These are phyloP conservation scores for Bipolaris victoriae DNA, from an alignment of 2,329 filamentous ascomycete species.

Conservation along the genomic window DNA sequence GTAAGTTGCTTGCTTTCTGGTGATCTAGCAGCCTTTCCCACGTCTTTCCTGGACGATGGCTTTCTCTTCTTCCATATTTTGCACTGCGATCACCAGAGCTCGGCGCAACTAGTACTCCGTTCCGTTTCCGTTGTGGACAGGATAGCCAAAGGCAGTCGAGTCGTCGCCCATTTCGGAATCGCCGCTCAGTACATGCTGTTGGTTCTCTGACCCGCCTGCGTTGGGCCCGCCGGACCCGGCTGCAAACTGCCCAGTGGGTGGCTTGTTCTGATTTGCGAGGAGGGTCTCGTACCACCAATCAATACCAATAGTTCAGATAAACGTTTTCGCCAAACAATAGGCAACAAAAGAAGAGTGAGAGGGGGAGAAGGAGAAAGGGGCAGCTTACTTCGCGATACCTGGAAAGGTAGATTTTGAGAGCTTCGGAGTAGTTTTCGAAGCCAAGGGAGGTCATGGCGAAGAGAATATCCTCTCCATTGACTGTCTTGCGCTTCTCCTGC, in stretches of 20 bases:
- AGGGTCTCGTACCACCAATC: slow-evolving; percentile 71
- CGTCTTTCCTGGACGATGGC: slow-evolving; percentile 24
- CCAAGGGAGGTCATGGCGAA: slow-evolving; percentile 99
- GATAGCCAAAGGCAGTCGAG: slow-evolving; percentile 51
- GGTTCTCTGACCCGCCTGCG: slow-evolving; percentile 46
- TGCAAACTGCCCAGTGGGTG: slow-evolving; percentile 53
- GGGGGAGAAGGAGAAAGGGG: slow-evolving; percentile 34
- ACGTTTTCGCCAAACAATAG: slow-evolving; percentile 49
- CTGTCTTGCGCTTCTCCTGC: slow-evolving; percentile 98
- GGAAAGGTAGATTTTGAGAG: slow-evolving; percentile 95
- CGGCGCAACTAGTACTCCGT: slow-evolving; percentile 46
- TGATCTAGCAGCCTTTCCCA: background rate
- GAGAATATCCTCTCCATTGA: slow-evolving; percentile 97
- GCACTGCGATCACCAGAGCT: slow-evolving; percentile 19
- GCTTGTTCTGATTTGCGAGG: slow-evolving; percentile 71
- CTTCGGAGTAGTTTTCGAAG: slow-evolving; percentile 98
- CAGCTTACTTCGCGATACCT: slow-evolving; percentile 94
- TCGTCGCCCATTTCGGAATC: slow-evolving; percentile 53
- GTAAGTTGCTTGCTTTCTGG: background rate
- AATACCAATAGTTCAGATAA: slow-evolving; percentile 59
- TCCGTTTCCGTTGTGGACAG: slow-evolving; percentile 51
- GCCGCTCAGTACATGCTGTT: slow-evolving; percentile 53
- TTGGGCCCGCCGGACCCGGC: slow-evolving; percentile 44
- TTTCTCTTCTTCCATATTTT: slow-evolving; percentile 14
- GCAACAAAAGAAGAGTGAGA: slow-evolving; percentile 45